Evolutionary conservation across 441 rosid genomes (phyloP), one percentile per base, ranked within the genome.

Genomic region (Syzygium malaccense): DNA sequence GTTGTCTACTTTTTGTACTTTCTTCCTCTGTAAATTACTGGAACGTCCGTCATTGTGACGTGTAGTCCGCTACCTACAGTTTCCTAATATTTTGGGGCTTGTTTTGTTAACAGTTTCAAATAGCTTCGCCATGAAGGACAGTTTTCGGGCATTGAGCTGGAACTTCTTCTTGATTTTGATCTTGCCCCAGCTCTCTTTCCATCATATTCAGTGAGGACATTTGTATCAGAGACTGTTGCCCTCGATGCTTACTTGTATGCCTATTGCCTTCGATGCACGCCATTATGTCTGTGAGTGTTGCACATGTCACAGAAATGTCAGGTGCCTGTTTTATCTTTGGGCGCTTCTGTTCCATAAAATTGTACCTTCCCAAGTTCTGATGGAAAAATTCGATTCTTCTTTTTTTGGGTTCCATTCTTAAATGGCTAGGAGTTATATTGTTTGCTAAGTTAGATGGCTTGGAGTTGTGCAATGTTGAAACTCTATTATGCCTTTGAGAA

Each of bases 101-200:
- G n/a, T 54, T 19, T 30, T 26, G 48, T 32, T 71, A 86, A 75
- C 92, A 91, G 90, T 68, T 86, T 55, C 89, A 32, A 60, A 56
- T 53, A 89, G 86, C 53, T 66, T 55, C 19, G 91, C 89, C 32
- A 33, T 87, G 32, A 92, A 53, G 45, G 90, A 86, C 41, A 88
- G 87, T 37, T 88, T 60, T 13, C 18, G 18, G 17, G 51, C 64
- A 33, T 55, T 78, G 13, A 89, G 58, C 53, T 89, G 93, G 91
- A 91, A 54, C 89, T 83, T 87, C 32, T 32, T 91, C 10, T 8
- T 89, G 62, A 64, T 58, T 28, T 30, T 88, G 86, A 87, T 88
- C 64, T 30, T 89, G 60, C 26, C 88, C 51, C 87, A 90, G 87
- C 90, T 94, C 78, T 88, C 80, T 62, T 88, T 87, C 54, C 87